phyloP scores from a whole-genome alignment of 2,329 filamentous ascomycete species.

The Fusarium chuoi region DNA sequence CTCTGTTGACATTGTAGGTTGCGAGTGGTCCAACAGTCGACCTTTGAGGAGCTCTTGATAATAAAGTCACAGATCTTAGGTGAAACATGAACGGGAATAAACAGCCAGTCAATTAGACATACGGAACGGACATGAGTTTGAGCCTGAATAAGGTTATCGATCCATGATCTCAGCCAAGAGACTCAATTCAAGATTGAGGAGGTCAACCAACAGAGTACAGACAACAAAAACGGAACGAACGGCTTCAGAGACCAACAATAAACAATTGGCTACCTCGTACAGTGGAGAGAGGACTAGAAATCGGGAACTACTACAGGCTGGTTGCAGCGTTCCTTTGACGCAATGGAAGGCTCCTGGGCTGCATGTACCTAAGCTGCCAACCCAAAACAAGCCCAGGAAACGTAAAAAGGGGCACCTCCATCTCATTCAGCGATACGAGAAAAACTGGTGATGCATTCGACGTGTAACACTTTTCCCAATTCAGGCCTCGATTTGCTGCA shows the following conservation, averaged over 20 bases:
- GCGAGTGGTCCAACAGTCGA: background rate
- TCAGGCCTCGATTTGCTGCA: conserved; percentile 10
- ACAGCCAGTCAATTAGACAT: background rate
- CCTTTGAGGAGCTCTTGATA: background rate
- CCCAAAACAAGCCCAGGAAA: conserved; percentile 28
- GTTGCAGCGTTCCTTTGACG: conserved; percentile 11
- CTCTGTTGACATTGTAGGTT: background rate
- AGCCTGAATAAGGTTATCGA: background rate
- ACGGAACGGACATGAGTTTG: background rate
- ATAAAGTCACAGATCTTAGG: background rate
- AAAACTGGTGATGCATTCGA: conserved; percentile 27
- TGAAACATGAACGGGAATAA: background rate
- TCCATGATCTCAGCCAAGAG: background rate
- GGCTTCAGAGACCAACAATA: background rate
- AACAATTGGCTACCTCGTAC: background rate
- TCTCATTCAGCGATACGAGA: conserved; percentile 30
- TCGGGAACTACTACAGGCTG: conserved; percentile 12
- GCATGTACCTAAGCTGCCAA: conserved; percentile 6
- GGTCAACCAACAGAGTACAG: background rate
- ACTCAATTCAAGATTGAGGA: background rate
- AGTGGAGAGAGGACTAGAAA: background rate
- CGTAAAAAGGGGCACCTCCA: conserved; percentile 29
- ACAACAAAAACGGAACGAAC: conserved; percentile 10
- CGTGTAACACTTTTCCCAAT: conserved; percentile 29
- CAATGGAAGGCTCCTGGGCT: conserved; percentile 11